Conservation (phyloP, 208 protist species). For the Kentomonas sorsogonicus region DNA sequence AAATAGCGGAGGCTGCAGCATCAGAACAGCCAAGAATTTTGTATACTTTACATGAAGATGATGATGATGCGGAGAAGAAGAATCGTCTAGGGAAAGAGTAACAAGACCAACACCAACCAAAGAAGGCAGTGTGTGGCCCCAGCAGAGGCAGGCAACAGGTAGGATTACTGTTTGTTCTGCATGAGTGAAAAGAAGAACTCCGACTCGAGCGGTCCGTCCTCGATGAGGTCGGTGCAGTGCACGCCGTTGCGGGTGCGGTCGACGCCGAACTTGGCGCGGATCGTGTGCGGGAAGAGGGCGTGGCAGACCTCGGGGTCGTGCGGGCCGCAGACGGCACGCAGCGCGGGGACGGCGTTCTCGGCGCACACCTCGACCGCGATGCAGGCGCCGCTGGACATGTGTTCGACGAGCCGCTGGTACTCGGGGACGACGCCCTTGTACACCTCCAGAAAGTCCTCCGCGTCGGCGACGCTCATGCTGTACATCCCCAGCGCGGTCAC, state of each 20-base stretch:
- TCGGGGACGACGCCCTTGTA: constrained; percentile 95
- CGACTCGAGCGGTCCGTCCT: constrained; percentile 94
- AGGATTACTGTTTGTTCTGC: constrained; percentile 51
- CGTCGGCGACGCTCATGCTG: constrained; percentile 80
- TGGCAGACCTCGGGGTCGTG: constrained; percentile 89
- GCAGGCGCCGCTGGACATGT: constrained; percentile 85
- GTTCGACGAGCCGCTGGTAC: constrained; percentile 89
- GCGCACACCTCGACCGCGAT: constrained; percentile 87
- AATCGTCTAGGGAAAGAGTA: no score
- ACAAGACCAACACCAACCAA: no score
- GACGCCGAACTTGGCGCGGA: constrained; percentile 88
- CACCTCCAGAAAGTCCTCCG: constrained; percentile 96
- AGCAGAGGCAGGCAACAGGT: background rate
- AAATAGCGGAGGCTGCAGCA: no score
- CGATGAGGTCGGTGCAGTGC: constrained; percentile 95
- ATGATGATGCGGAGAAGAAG: no score
- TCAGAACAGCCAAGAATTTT: no score
- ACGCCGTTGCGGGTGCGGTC: constrained; percentile 88
- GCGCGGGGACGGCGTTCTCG: constrained; percentile 74
- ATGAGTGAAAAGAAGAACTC: constrained; percentile 92
- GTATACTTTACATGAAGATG: no score
- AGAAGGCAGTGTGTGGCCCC: no score
- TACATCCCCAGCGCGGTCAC: constrained; percentile 90
- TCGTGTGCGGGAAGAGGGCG: constrained; percentile 88
- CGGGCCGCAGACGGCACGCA: constrained; percentile 87